These are phyloP conservation scores for Thermothielavioides terrestris DNA, from an alignment of 495 filamentous ascomycete species.

Conservation along the genomic window DNA sequence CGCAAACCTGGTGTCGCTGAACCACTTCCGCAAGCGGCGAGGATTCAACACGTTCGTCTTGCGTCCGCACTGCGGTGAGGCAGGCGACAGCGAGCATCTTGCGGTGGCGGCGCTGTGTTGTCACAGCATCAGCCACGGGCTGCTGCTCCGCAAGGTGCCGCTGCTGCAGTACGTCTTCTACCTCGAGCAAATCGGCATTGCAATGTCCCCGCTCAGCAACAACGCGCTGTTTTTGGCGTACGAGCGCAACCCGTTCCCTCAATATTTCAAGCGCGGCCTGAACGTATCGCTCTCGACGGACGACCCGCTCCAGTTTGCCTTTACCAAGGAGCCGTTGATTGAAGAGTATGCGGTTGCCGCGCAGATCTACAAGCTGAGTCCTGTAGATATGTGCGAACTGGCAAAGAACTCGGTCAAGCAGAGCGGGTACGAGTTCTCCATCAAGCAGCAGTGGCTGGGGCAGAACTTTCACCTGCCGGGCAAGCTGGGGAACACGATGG, in stretches of 20 bases:
- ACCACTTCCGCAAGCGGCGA: slow-evolving; percentile 78
- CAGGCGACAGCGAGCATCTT: slow-evolving; percentile 92
- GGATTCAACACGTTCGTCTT: slow-evolving; percentile 95
- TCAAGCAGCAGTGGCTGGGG: slow-evolving; percentile 90
- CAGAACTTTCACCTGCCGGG: slow-evolving; percentile 63
- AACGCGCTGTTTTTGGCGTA: slow-evolving; percentile 96
- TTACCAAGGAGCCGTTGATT: slow-evolving; percentile 95
- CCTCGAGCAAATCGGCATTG: slow-evolving; percentile 93
- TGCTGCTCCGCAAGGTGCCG: slow-evolving; percentile 87
- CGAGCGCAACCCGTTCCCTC: slow-evolving; percentile 90
- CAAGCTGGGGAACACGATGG: slow-evolving; percentile 74
- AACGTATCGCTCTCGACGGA: slow-evolving; percentile 96
- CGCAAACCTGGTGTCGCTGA: slow-evolving; percentile 87
- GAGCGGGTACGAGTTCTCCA: slow-evolving; percentile 79
- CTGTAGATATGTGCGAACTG: slow-evolving; percentile 97
- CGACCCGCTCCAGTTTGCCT: slow-evolving; percentile 95
- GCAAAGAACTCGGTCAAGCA: slow-evolving; percentile 92
- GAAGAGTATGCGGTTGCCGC: slow-evolving; percentile 97
- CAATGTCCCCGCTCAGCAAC: slow-evolving; percentile 97
- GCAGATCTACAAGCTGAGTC: slow-evolving; percentile 95
- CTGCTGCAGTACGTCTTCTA: slow-evolving; percentile 96
- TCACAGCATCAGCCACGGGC: slow-evolving; percentile 94
- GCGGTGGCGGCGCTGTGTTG: slow-evolving; percentile 88
- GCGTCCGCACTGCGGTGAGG: slow-evolving; percentile 92
- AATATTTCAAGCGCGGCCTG: slow-evolving; percentile 87